Conservation (phyloP, 441 rosid genomes). For the Macaranga tanarius region DNA sequence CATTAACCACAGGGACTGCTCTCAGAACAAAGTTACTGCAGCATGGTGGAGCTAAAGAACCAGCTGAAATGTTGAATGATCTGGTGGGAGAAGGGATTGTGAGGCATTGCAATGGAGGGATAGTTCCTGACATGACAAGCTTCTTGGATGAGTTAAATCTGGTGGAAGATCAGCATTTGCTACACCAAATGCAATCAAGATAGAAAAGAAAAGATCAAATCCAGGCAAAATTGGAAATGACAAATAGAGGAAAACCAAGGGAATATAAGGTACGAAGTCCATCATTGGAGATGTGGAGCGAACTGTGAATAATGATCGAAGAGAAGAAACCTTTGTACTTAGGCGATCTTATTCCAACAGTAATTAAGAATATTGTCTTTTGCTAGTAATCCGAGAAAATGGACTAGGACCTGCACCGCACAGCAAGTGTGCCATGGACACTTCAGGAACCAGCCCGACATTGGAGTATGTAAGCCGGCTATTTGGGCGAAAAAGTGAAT, state of each 20-base stretch:
- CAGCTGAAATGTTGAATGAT: slow-evolving; percentile 69
- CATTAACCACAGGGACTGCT: slow-evolving; percentile 59
- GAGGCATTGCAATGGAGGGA: slow-evolving; percentile 47
- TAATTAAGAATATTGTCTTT: too few relatives aligned
- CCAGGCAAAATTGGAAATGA: neutral
- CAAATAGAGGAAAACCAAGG: neutral
- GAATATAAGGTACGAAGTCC: neutral
- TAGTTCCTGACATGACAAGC: slow-evolving; percentile 63
- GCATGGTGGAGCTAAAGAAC: slow-evolving; percentile 90
- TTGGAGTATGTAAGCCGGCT: neutral
- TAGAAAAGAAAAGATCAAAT: neutral
- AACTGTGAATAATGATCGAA: neutral
- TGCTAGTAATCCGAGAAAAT: neutral
- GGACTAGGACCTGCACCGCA: neutral
- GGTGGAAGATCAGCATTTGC: slow-evolving; percentile 14
- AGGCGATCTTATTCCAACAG: neutral
- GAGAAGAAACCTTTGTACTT: neutral
- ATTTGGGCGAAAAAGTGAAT: neutral
- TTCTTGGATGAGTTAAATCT: slow-evolving; percentile 58
- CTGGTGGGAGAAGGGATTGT: slow-evolving; percentile 62
- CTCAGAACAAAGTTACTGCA: slow-evolving; percentile 64
- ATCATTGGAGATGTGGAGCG: neutral
- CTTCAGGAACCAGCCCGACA: neutral
- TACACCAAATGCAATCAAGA: slow-evolving; percentile 7
- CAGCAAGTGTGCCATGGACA: neutral